Evolutionary conservation across 2,329 filamentous ascomycete species (phyloP).

Genomic region (Cordyceps pruinosa): DNA sequence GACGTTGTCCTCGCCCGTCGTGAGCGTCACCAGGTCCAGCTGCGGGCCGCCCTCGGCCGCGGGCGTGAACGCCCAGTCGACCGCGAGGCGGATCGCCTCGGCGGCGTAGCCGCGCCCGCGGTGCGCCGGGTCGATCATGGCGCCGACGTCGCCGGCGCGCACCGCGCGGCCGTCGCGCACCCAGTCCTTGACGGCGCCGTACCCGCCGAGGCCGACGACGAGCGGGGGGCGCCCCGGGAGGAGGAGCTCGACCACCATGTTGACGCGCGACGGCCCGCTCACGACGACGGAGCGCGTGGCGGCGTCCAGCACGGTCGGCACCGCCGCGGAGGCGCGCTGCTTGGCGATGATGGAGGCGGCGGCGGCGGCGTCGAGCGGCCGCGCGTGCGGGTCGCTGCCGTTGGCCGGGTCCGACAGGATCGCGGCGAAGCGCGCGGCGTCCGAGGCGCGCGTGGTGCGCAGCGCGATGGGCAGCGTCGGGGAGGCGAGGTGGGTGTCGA

Average conservation of each 20-base stretch:
- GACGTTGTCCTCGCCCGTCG: constrained; percentile 18
- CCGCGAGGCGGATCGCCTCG: constrained; percentile 21
- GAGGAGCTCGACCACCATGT: constrained; percentile 20
- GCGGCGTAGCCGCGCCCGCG: constrained; percentile 20
- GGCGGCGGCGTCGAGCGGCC: constrained; percentile 13
- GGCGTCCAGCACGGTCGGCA: constrained; percentile 17
- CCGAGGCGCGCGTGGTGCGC: constrained; percentile 19
- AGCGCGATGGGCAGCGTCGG: constrained; percentile 20
- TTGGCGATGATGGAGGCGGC: constrained; percentile 17
- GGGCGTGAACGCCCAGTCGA: constrained; percentile 21
- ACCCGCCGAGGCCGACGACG: constrained; percentile 24
- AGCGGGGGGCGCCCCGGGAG: not conserved
- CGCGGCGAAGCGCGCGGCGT: constrained; percentile 18
- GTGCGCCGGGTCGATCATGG: constrained; percentile 20
- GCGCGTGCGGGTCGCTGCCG: constrained; percentile 15
- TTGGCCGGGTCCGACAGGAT: constrained; percentile 21
- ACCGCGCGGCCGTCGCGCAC: constrained; percentile 15
- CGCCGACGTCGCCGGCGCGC: constrained; percentile 23
- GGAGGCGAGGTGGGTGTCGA: constrained; percentile 19
- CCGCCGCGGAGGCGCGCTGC: constrained; percentile 20
- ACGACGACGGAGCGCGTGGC: constrained; percentile 9
- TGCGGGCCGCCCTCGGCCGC: constrained; percentile 20
- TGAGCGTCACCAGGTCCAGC: constrained; percentile 23
- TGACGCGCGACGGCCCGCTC: constrained; percentile 22
- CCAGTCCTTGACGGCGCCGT: constrained; percentile 22